Evolutionary conservation across 805 yeast species (phyloP), one percentile per base, ranked within the genome.

Genomic region (Saccharomycopsis olivae): DNA sequence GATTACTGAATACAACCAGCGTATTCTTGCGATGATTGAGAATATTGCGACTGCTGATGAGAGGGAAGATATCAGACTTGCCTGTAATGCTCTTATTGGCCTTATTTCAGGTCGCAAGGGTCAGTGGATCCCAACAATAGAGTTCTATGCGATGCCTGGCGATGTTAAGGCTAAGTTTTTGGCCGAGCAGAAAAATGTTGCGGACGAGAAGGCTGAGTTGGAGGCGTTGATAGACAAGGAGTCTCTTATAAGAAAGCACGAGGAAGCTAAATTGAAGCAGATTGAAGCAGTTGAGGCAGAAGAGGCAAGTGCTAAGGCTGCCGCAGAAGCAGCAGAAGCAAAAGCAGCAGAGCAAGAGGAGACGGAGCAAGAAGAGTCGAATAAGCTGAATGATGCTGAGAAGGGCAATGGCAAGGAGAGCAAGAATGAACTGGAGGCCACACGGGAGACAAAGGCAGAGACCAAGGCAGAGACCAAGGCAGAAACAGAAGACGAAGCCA

Each of bases 51-150:
- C 55, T 3, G 52, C 55, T 0, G 96, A 88, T 47, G 53, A 60
- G 3, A 69, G 96, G 47, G 88, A 83, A 40, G 97, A 88, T 57
- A 67, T 88, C 50, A 81, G 74, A 51, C 61, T 88, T 27, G 78
- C 95, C 1, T 75, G 86, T 0, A 74, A 68, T 55, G 88, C 92
- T 1, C 64, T 82, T 38, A 60, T 72, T 38, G 88, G 86, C 0
- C 77, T 77, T 45, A 57, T 81, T 18, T 71, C 69, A 41, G 72
- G 84, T 1, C 64, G 75, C 33, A 57, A 71, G 16, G 65, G 61
- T 28, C 58, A 60, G 0, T 70, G 81, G 68, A 59, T 73, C 2
- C 68, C 64, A 33, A 47, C 66, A 34, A 70, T 75, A 69, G 82
- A 78, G 15, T 75, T 78, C 48, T 68, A 72, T 47, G 66, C 66